Conservation (phyloP, 2,329 filamentous ascomycete species). For the Cercospora berteroae region DNA sequence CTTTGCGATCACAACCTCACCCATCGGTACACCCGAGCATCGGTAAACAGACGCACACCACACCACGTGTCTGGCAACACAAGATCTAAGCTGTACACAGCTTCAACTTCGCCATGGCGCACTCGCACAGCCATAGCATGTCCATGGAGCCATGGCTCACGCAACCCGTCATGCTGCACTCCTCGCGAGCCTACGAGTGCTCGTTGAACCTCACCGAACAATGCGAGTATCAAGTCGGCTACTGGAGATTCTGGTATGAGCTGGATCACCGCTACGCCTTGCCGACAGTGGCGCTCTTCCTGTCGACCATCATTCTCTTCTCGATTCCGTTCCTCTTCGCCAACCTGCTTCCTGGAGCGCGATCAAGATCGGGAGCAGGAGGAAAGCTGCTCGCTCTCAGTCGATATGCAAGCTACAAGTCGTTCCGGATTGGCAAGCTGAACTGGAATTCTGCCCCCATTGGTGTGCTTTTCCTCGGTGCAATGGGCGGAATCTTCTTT, state of each 20-base stretch:
- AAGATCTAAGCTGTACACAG: neutral
- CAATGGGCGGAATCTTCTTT: slow-evolving; percentile 49
- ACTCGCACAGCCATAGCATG: slow-evolving; percentile 11
- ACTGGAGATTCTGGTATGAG: slow-evolving; percentile 55
- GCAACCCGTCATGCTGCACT: slow-evolving; percentile 44
- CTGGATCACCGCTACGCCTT: slow-evolving; percentile 56
- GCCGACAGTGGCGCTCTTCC: slow-evolving; percentile 54
- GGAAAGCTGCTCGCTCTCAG: slow-evolving; percentile 38
- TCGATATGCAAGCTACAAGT: slow-evolving; percentile 46
- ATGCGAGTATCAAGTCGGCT: slow-evolving; percentile 48
- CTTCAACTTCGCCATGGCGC: neutral
- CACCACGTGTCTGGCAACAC: neutral
- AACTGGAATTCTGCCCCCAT: slow-evolving; percentile 48
- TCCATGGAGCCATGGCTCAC: slow-evolving; percentile 40
- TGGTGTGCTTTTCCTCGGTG: slow-evolving; percentile 45
- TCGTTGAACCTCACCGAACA: slow-evolving; percentile 41
- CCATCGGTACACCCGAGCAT: neutral
- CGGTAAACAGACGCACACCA: neutral
- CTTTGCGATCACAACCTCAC: neutral
- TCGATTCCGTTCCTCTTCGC: slow-evolving; percentile 42
- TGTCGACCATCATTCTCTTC: slow-evolving; percentile 51
- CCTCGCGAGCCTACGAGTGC: slow-evolving; percentile 36
- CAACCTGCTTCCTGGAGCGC: slow-evolving; percentile 3
- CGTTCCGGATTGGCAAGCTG: slow-evolving; percentile 38
- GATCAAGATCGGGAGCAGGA: neutral